Conservation (phyloP, 306 rosid species). For the Corylus americana region DNA sequence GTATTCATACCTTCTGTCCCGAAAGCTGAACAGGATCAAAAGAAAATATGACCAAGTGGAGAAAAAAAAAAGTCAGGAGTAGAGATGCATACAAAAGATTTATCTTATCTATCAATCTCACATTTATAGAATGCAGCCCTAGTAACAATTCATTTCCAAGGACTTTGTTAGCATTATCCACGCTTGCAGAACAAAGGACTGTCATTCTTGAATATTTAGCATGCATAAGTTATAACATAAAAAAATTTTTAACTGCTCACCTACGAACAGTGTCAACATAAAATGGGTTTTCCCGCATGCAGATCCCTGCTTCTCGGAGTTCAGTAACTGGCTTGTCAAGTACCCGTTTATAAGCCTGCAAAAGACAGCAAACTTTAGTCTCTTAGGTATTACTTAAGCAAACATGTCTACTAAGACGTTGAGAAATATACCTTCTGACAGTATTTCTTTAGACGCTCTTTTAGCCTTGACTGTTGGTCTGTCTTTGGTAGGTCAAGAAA, state of each 20-base stretch:
- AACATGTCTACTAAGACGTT: conserved; percentile 21
- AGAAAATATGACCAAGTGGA: conserved; percentile 29
- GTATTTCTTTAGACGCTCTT: conserved; percentile 91
- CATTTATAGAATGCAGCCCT: not conserved
- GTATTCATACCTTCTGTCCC: conserved; percentile 97
- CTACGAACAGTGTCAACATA: conserved; percentile 98
- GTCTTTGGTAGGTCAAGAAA: conserved; percentile 89
- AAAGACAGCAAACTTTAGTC: conserved; percentile 38
- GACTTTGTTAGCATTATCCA: not conserved
- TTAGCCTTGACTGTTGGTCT: conserved; percentile 82
- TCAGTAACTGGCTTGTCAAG: conserved; percentile 89
- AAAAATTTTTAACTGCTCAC: conserved; percentile 45
- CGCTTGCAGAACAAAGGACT: not conserved
- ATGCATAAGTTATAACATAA: not conserved
- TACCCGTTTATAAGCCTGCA: conserved; percentile 90
- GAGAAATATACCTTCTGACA: conserved; percentile 79
- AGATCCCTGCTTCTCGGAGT: conserved; percentile 93
- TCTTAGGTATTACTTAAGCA: conserved; percentile 30
- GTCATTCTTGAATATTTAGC: not conserved
- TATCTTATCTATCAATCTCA: not conserved
- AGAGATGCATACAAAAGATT: conserved; percentile 13
- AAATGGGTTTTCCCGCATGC: conserved; percentile 99
- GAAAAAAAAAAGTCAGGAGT: conserved; percentile 18
- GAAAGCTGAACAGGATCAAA: conserved; percentile 61
- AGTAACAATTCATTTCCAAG: not conserved